Evolutionary conservation across 352 stramenopile genomes (phyloP), one percentile per base, ranked within the genome.

Genomic region (Pythium guiyangense): DNA sequence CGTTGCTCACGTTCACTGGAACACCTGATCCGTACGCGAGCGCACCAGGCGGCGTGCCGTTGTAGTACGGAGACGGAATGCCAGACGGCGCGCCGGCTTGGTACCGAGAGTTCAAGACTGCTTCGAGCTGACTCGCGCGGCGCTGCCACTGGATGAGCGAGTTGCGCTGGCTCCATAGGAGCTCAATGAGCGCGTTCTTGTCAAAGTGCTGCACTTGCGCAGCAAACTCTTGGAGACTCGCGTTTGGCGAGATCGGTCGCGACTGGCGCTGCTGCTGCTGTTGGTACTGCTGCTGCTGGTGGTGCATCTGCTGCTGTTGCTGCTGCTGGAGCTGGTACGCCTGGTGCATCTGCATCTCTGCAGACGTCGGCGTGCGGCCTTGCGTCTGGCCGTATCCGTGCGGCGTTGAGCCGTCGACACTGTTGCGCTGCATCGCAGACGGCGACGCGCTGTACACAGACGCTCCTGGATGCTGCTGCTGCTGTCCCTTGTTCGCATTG

Each of bases 141-240:
- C 66, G 64, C 40, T 92, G 83, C 70, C 79, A 90, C 37, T 86
- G 70, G 10, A 85, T 71, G 6, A 92, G 63, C 0, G 77, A 68
- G 52, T 70, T 73, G 29, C 78, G 66, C 61, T 91, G 79, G 43
- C 77, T 92, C 83, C 80, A 91, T 26, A 90, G 52, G 15, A 91
- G 60, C 40, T 90, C 80, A n/a, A 92, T 74, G 4, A 92, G 60
- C 9, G 72, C 67, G 22, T 67, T 75, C 37, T 83, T 79, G 51
- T 88, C 77, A 15, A 88, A 72, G 35, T 86, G 83, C 56, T 89
- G 74, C 4, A 90, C 76, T 54, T 90, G 83, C 6, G 64, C 67
- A 15, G 69, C 73, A 62, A 92, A 92, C 35, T 88, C 83, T 22
- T 77, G 63, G n/a, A 83, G 70, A 39, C 59, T 79, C 18, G 61